Base-by-base conservation (phyloP, 768 basidiomycete genomes). In the Rhodotorula graminis region DNA sequence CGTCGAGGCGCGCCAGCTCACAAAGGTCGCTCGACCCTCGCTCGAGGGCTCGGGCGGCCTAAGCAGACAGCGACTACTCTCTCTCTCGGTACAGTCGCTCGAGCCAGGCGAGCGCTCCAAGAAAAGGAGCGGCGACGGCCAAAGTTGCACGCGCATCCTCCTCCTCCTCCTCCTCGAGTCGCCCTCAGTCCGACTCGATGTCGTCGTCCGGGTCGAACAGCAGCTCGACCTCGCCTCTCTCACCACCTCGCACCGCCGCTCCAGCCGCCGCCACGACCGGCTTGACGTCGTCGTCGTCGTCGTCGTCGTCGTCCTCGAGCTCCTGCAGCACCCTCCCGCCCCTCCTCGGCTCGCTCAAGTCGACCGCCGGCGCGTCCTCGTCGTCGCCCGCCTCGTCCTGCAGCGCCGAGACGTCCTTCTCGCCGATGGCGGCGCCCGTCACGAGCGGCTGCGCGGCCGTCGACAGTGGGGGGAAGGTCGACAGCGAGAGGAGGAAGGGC, bases 171-270 rank as follows among this genome's bases (percentile, higher is more conserved):
- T 55, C 53, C 29, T 14, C 29, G 53, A 29, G 14, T 5, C 21
- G 5, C 19, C 29, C 56, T 57, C 56, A 57, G 60, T 69, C 72
- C 2, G 31, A 67, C 2, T 42, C 67, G 56, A 73, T 73, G 33
- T 73, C 72, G 72, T 73, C 72, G 8, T 73, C 72, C 18, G 47
- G 44, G 23, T 74, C 73, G 50, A 25, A 74, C 29, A 66, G 62
- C 23, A 18, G 0, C 53, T 55, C n/a, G n/a, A 11, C 14, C n/a
- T 29, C 8, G n/a, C n/a, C 14, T 4, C 10, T n/a, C 47, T 27
- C 40, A 8, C 18, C 25, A 21, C 5, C 23, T 1, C 23, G 40
- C 11, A 4, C 37, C 37, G 9, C 37, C 37, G 37, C 37, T 9
- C n/a, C n/a, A n/a, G 37, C 5, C 37, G 1, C 21, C 40, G 23